Base-by-base conservation (phyloP, 345 rosid species). In the Camelina hispida region DNA sequence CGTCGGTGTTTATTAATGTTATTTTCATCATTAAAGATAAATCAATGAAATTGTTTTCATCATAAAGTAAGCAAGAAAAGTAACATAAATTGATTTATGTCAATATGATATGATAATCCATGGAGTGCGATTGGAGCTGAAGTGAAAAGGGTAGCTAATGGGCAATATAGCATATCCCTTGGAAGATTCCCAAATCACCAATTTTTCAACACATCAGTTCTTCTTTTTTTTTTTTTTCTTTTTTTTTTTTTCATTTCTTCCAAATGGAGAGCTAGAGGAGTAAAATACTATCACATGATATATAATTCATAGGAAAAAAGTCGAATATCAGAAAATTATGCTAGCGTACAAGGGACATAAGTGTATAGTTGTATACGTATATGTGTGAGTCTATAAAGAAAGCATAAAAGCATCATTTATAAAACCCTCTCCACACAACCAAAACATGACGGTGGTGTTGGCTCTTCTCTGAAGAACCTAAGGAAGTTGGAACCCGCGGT, bases 121-220 rank as follows among this genome's bases (percentile, higher is more conserved):
- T 74, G 61, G 51, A 38, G 73, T 58, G 48, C 43, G 51, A 74
- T 66, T 74, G 78, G 67, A 58, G 78, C 44, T 38, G 61, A 74
- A 74, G 73, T 74, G 67, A 74, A 66, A 74, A 66, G 61, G n/a
- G 34, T 66, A 37, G 60, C 43, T 25, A 47, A 66, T 58, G 65
- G 18, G 28, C 38, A 73, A 32, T 32, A 72, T 44, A 44, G 78
- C 67, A 74, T 66, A 74, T 74, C 67, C 72, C n/a, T 66, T 30
- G 23, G 72, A 66, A 74, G 78, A 74, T 74, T 74, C 78, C 60
- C 43, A 56, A 74, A 55, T 43, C 55, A 64, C 43, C 38, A 64
- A 54, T 56, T 55, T 56, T 51, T 46, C 66, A 57, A 57, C 52
- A 28, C 50, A 17, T 56, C 30, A 73, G 11, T 10, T 64, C 9